Conservation (phyloP, 1,284 basidiomycete species). For the Ceratobasidium sp. region DNA sequence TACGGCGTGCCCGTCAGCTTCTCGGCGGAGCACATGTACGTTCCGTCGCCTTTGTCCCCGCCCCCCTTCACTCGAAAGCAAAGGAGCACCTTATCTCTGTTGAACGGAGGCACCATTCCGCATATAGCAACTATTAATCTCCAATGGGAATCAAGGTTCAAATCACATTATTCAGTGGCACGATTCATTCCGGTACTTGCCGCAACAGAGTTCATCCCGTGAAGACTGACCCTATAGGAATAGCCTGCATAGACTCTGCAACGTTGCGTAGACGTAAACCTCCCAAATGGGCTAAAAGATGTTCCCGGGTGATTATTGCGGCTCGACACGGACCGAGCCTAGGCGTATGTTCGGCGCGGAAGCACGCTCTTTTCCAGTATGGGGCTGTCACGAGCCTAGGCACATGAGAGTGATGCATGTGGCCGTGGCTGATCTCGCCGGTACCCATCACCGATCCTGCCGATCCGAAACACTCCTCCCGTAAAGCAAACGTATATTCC, state of each 20-base stretch:
- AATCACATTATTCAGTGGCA: neutral
- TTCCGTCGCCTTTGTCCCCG: constrained; percentile 5
- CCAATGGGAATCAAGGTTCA: neutral
- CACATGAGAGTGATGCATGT: no score
- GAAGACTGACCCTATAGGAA: constrained; percentile 19
- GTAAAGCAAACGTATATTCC: neutral
- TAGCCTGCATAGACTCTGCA: constrained; percentile 13
- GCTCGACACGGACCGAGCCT: neutral
- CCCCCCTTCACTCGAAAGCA: no score
- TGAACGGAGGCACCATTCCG: neutral
- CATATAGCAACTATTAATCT: neutral
- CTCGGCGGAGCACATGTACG: neutral
- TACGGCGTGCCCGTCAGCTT: neutral
- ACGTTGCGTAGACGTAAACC: constrained; percentile 2
- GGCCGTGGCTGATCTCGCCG: no score
- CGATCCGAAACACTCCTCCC: no score
- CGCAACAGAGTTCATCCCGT: neutral
- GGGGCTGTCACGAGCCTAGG: no score
- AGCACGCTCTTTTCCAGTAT: neutral
- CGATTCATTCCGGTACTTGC: no score
- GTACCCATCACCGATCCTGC: no score
- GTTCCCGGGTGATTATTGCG: constrained; percentile 11
- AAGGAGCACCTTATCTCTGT: neutral
- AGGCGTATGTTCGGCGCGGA: neutral
- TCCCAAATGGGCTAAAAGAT: neutral